Conservation (phyloP, 2,329 filamentous ascomycete genomes). For the Alternaria gansuensis region DNA sequence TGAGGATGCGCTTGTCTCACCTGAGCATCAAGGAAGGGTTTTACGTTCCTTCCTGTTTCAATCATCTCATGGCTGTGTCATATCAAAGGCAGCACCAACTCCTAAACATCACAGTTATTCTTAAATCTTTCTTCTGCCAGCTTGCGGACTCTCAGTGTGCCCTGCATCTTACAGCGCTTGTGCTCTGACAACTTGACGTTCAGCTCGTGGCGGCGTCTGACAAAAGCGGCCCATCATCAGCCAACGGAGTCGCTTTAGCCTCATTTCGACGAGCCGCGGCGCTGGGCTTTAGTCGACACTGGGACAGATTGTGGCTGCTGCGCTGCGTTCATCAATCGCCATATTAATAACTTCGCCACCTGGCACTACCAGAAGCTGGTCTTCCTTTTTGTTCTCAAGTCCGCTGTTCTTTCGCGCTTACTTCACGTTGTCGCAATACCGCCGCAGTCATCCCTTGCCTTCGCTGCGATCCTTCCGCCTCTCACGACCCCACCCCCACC, state of each 20-base stretch:
- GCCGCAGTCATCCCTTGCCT: constrained; percentile 12
- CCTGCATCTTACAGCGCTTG: constrained; percentile 7
- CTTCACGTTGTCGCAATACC: constrained; percentile 27
- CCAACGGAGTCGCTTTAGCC: constrained; percentile 26
- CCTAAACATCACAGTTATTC: constrained; percentile 3
- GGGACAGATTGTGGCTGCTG: constrained; percentile 26
- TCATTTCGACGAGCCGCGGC: constrained; percentile 27
- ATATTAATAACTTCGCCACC: constrained; percentile 38
- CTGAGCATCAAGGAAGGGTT: constrained; percentile 30
- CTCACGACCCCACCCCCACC: constrained; percentile 24
- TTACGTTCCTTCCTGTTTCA: constrained; percentile 39
- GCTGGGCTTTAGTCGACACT: constrained; percentile 29
- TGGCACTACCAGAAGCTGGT: constrained; percentile 43
- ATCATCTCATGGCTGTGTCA: constrained; percentile 8
- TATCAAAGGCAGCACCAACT: neutral
- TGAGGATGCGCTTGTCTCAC: constrained; percentile 39
- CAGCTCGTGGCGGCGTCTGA: constrained; percentile 21
- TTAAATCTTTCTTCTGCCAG: neutral
- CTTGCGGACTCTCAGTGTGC: constrained; percentile 5
- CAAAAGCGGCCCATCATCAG: constrained; percentile 33
- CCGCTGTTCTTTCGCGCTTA: constrained; percentile 10
- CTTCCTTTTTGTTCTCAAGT: constrained; percentile 34
- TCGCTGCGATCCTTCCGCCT: constrained; percentile 22
- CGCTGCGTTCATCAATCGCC: constrained; percentile 22
- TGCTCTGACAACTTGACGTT: constrained; percentile 16